Evolutionary conservation across 768 basidiomycete species (phyloP).

Genomic region (Phylloporus arenicola): DNA sequence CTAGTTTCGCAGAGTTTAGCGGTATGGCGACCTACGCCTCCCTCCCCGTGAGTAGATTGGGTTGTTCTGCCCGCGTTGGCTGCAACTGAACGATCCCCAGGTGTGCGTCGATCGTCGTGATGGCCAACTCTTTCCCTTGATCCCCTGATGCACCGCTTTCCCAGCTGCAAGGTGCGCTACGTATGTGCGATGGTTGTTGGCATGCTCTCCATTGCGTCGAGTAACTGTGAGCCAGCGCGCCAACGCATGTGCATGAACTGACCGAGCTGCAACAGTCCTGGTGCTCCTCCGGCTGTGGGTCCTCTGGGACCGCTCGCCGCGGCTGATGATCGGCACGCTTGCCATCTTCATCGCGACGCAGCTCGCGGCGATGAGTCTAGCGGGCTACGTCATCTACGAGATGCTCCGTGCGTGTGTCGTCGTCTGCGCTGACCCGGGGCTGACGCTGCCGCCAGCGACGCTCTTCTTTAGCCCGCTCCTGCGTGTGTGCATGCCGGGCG

Average conservation of each 20-base stretch:
- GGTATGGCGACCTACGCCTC: constrained; percentile 12
- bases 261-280: constrained; percentile 27
- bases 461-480: constrained; percentile 6
- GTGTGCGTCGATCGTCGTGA: constrained; percentile 10
- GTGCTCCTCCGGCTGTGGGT: constrained; percentile 38
- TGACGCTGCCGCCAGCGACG: constrained; percentile 10
- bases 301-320: constrained; percentile 28
- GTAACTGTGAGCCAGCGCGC: constrained; percentile 29
- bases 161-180: constrained; percentile 25
- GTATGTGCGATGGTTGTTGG: constrained; percentile 25
- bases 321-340: constrained; percentile 28
- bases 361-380: constrained; percentile 16
- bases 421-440: not conserved
- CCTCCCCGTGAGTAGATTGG: constrained; percentile 8
- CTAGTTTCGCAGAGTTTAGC: constrained; percentile 18
- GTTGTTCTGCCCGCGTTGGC: too few relatives aligned
- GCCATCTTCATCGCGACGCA: constrained; percentile 29
- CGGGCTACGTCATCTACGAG: constrained; percentile 22
- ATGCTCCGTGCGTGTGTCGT: constrained; percentile 24
- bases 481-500: constrained; percentile 19
- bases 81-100: constrained; percentile 3
- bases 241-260: not conserved
- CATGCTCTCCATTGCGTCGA: constrained; percentile 31
- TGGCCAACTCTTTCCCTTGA: too few relatives aligned
- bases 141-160: constrained; percentile 1